phyloP scores from a whole-genome alignment of 345 rosid species.

The Arabis alpina region DNA sequence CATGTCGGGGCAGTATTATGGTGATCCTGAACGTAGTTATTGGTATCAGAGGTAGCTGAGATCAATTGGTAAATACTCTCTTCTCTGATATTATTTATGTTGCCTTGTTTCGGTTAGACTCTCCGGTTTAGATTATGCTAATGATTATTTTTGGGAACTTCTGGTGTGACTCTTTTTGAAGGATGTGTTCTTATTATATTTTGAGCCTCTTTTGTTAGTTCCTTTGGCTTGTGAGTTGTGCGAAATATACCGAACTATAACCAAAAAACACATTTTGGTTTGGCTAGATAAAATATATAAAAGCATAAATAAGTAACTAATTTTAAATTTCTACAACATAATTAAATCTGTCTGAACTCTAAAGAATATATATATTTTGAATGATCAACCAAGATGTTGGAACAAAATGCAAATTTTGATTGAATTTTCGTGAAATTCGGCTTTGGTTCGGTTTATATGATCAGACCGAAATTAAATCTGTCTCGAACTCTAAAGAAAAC shows the following conservation, averaged over 20 bases:
- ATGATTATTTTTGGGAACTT: neutral
- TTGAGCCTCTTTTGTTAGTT: too few relatives aligned
- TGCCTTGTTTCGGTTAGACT: neutral
- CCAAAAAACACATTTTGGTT: neutral
- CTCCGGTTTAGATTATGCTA: neutral
- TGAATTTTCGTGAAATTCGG: neutral
- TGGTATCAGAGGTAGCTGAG: constrained; percentile 1
- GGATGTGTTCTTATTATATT: neutral
- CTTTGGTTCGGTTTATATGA: neutral
- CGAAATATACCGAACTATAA: neutral
- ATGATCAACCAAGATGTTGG: neutral
- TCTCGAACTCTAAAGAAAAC: neutral
- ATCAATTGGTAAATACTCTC: neutral
- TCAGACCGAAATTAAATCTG: neutral
- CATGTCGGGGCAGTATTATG: constrained; percentile 21
- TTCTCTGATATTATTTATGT: neutral
- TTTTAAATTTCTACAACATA: too few relatives aligned
- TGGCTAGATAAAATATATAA: neutral
- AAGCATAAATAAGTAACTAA: too few relatives aligned
- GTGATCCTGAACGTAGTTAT: neutral
- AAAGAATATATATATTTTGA: too few relatives aligned
- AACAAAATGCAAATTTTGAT: neutral
- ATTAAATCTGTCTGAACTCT: too few relatives aligned
- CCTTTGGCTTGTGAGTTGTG: neutral
- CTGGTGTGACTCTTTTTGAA: too few relatives aligned